Evolutionary conservation across 306 rosid genomes (phyloP).

Genomic region (Pueraria montana): DNA sequence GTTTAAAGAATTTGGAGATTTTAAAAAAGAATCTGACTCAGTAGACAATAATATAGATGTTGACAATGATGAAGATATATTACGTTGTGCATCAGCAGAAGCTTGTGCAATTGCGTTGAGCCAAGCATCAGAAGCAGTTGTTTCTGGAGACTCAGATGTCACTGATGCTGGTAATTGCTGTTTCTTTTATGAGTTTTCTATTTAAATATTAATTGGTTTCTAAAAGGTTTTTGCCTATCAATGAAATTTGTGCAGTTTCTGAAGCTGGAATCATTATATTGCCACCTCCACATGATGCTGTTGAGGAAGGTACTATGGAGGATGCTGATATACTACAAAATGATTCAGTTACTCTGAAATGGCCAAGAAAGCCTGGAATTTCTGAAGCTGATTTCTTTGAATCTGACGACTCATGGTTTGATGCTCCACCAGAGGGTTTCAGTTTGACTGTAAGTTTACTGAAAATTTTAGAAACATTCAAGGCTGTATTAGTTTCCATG

Average conservation of each 20-base stretch:
- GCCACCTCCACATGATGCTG: conserved; percentile 57
- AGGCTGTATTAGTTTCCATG: conserved; percentile 33
- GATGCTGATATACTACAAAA: conserved; percentile 59
- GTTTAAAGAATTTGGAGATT: conserved; percentile 57
- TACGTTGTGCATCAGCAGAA: conserved; percentile 75
- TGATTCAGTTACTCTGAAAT: conserved; percentile 64
- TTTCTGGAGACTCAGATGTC: conserved; percentile 64
- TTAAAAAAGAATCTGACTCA: conserved; percentile 36
- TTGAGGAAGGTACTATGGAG: conserved; percentile 52
- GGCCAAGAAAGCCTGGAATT: conserved; percentile 75
- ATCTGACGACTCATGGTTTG: conserved; percentile 83
- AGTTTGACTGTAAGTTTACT: conserved; percentile 69
- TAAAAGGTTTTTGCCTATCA: conserved; percentile 8
- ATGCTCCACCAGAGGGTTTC: conserved; percentile 89
- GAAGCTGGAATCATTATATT: conserved; percentile 83
- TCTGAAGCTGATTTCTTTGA: conserved; percentile 66
- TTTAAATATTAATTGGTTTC: conserved; percentile 41
- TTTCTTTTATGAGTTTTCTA: conserved; percentile 39
- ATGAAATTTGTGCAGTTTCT: conserved; percentile 63
- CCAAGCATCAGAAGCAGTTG: conserved; percentile 80
- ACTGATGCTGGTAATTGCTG: conserved; percentile 71
- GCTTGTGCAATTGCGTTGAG: conserved; percentile 85
- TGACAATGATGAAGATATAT: conserved; percentile 53
- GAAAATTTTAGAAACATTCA: not conserved
- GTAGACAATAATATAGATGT: conserved; percentile 30